phyloP scores from a whole-genome alignment of 495 filamentous ascomycete genomes.

The Sporormia fimetaria region DNA sequence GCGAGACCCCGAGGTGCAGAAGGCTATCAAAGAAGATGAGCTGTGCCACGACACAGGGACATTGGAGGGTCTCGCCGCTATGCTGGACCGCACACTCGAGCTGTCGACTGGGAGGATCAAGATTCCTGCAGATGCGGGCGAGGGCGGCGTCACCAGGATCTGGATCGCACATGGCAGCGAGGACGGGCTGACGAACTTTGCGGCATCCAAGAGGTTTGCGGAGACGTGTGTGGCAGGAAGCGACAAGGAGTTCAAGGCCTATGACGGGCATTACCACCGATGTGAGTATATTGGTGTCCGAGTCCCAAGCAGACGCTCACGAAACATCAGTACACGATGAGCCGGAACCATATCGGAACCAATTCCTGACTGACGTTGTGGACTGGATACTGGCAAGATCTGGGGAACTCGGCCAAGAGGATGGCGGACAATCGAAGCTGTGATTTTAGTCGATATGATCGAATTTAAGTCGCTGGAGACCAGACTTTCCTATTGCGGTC shows the following conservation, averaged over 20 bases:
- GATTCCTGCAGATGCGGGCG: constrained; percentile 29
- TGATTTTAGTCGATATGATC: constrained; percentile 1
- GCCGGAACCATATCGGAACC: constrained; percentile 44
- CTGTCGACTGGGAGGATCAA: constrained; percentile 39
- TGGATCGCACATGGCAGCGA: constrained; percentile 57
- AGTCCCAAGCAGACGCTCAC: constrained; percentile 2
- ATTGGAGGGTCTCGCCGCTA: constrained; percentile 56
- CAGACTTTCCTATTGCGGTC: too few relatives aligned
- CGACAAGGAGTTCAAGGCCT: constrained; percentile 59
- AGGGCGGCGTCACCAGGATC: constrained; percentile 36
- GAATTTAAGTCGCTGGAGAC: too few relatives aligned
- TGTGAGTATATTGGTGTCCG: constrained; percentile 28
- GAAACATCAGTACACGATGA: constrained; percentile 56
- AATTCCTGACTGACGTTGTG: constrained; percentile 58
- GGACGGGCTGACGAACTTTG: constrained; percentile 54
- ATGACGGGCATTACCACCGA: constrained; percentile 70
- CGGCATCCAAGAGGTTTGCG: constrained; percentile 49
- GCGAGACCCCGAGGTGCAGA: constrained; percentile 49
- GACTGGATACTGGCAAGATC: constrained; percentile 57
- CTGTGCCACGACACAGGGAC: constrained; percentile 72
- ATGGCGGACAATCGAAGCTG: constrained; percentile 20
- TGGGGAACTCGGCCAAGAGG: constrained; percentile 11
- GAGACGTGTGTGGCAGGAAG: constrained; percentile 42
- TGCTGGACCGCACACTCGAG: constrained; percentile 56
- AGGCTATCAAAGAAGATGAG: constrained; percentile 46